These are phyloP conservation scores for Reutealis trisperma DNA, from an alignment of 345 rosid genomes.

Conservation along the genomic window DNA sequence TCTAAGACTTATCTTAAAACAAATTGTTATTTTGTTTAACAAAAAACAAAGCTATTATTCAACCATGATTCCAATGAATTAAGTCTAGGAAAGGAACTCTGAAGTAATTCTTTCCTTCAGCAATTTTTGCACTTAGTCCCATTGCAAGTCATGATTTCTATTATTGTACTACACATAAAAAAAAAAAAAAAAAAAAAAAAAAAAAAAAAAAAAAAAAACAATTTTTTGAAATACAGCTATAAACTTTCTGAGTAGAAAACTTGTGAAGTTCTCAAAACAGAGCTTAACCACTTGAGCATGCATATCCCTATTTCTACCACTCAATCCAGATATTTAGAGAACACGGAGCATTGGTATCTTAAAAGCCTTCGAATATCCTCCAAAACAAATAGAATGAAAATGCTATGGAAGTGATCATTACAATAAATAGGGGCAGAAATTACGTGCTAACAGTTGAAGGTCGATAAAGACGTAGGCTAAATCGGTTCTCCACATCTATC, in stretches of 20 bases:
- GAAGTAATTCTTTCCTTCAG: background rate
- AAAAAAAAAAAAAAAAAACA: no score
- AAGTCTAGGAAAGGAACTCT: background rate
- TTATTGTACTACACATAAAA: background rate
- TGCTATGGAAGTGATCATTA: background rate
- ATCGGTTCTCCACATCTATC: slow-evolving; percentile 63
- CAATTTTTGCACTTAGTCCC: background rate
- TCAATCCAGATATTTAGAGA: background rate
- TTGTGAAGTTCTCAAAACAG: background rate
- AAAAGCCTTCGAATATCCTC: background rate
- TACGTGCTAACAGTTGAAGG: slow-evolving; percentile 27
- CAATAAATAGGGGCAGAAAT: background rate
- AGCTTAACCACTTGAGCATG: background rate
- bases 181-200: no score
- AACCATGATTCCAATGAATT: background rate
- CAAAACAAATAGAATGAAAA: background rate
- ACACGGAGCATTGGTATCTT: background rate
- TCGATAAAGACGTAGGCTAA: slow-evolving; percentile 18
- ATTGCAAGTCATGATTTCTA: background rate
- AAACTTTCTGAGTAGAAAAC: background rate
- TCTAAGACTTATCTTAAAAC: background rate
- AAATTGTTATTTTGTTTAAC: background rate
- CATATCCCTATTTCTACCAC: background rate
- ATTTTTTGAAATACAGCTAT: background rate
- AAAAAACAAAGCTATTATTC: background rate